Base-by-base conservation (phyloP, 176 grass and related monocot species). In the Melocanna baccifera region DNA sequence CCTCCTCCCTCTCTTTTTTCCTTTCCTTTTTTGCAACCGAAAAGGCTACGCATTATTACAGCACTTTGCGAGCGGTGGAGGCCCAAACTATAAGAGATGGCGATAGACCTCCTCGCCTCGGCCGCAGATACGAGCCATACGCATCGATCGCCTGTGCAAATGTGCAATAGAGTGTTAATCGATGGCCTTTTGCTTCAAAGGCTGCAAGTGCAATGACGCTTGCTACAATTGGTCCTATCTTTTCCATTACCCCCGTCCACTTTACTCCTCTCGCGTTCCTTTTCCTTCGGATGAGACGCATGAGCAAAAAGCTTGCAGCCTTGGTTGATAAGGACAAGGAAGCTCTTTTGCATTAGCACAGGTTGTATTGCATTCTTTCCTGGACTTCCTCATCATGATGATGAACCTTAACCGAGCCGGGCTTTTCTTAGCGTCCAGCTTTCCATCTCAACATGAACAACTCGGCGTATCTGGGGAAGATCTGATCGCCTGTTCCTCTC, bases 271-370 rank as follows among this genome's bases (percentile, higher is more conserved):
- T 4, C 15, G n/a, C 46, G 30, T 22, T 46, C 23, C 45, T 69
- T 40, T 84, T 40, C 65, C 73, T 47, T 77, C 32, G 19, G 73
- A 53, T 63, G 69, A 80, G 58, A 81, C 30, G 61, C 61, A 32
- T 50, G 7, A 19, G 42, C 67, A 37, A 85, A 36, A 68, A 80
- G 69, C 39, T 74, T 16, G 76, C 69, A 75, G 87, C 81, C 15
- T 75, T 84, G 82, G 22, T 29, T 89, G 76, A 75, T 69, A 43
- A 84, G 82, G 82, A 85, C 87, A 81, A 89, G 76, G n/a, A 41
- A 51, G 69, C 51, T 37, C 87, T 85, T 88, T 89, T 66, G 62
- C 72, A 28, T 41, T 62, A 52, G 43, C 34, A 73, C 30, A 84
- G 13, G 12, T 3, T 47, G 56, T 41, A 51, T 40, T 65, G 46